Percentiles rank a stretch among this genome's conserved stretches.
These are phyloP conservation scores for Potentilla sterilis DNA, from an alignment of 306 rosid species.

Conservation along the genomic window DNA sequence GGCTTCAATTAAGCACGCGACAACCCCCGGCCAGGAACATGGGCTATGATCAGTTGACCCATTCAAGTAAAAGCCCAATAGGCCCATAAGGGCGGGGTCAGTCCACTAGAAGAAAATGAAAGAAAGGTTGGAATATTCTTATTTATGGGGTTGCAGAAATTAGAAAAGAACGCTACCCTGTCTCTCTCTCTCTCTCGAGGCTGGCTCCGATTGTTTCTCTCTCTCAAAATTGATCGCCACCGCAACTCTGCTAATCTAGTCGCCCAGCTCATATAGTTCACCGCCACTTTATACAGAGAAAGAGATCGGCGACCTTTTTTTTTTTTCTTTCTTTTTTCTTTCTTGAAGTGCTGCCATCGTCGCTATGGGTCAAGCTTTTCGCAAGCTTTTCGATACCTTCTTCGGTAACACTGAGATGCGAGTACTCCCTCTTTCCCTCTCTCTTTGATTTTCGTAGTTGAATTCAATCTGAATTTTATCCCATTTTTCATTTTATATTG, in stretches of 20 bases:
- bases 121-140: neutral
- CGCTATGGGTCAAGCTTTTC: slow-evolving; percentile 60
- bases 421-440: slow-evolving; percentile 27
- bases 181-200: neutral
- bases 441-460: neutral
- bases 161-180: slow-evolving; percentile 26
- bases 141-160: no score
- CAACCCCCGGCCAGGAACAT: neutral
- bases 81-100: neutral
- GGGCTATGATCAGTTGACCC: neutral
- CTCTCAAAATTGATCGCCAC: slow-evolving; percentile 8
- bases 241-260: neutral
- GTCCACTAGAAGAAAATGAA: neutral
- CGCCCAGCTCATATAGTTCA: neutral
- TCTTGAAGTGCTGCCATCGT: neutral
- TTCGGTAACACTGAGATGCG: slow-evolving; percentile 70
- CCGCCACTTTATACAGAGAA: neutral
- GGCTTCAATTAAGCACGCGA: neutral
- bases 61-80: neutral
- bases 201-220: neutral
- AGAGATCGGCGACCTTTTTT: neutral
- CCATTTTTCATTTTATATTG: neutral
- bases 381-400: slow-evolving; percentile 62
- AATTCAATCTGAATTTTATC: neutral
- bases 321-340: neutral